Evolutionary conservation across 768 basidiomycete species (phyloP), one percentile per base, ranked within the genome.

Genomic region (Termitomyces sp.): DNA sequence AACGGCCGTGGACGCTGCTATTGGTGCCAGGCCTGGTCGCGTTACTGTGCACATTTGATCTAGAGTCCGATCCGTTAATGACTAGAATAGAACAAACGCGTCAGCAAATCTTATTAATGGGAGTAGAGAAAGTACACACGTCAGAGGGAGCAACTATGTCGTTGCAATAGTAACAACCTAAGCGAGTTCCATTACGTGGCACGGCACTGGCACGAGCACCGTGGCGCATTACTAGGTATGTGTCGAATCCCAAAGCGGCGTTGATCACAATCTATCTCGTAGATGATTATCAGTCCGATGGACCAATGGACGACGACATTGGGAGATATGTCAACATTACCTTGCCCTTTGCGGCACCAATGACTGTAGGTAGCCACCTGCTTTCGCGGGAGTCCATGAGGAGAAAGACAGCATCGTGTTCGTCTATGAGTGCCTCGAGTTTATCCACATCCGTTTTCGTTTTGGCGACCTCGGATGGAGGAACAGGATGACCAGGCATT

Each of bases 21-120:
- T 93, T 0, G 93, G 84, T 0, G 96, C 97, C 1, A 98, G 78
- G 0, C 96, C 96, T 0, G 97, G 97, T 21, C 97, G 78, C 0
- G 96, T 98, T 31, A 99, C 97, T 0, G 97, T 98, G 68, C 97
- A 99, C 96, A 98, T 98, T 69, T 98, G 96, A 69, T 98, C 97
- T 14, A 98, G 81, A 3, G 95, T 96, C 42, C 94, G 81, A 68
- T 98, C 96, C 0, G 90, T 89, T 83, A 66, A 46, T 30, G 60
- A 65, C 61, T 63, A 43, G 1, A 19, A 30, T 62, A 47, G 1
- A 19, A 26, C 12, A 41, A 11, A 15, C 31, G 19, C 5, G 55
- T 26, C 23, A 35, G 45, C 41, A 8, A 30, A 35, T 5, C 19
- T 12, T 37, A 40, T 48, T n/a, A 21, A 14, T 37, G 28, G n/a